Evolutionary conservation across 768 basidiomycete genomes (phyloP).

Genomic region (Calvatia gigantea): DNA sequence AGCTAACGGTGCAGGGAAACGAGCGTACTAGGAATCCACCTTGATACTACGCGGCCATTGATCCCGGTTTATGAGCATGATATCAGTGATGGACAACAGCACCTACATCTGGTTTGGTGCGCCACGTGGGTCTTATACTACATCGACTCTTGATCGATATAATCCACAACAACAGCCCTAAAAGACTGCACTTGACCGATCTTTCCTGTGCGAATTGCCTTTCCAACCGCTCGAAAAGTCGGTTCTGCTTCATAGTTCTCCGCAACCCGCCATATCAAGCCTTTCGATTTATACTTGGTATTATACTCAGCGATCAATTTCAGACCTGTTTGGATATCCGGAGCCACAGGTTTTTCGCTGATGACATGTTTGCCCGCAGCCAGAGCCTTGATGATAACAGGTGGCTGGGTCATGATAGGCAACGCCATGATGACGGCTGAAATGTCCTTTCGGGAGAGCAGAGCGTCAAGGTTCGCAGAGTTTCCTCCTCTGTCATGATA

Average conservation of each 20-base stretch:
- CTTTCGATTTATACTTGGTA: conserved; percentile 57
- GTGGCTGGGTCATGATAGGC: conserved; percentile 74
- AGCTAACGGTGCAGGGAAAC: background rate
- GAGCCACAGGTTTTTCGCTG: conserved; percentile 84
- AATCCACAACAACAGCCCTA: conserved; percentile 48
- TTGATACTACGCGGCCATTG: conserved; percentile 53
- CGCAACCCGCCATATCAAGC: conserved; percentile 76
- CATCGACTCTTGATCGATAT: conserved; percentile 58
- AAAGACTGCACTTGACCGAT: conserved; percentile 74
- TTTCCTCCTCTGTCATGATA: conserved; percentile 57
- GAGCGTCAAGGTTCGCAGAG: conserved; percentile 46
- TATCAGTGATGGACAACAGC: conserved; percentile 2
- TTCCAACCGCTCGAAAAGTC: conserved; percentile 43
- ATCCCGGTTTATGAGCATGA: conserved; percentile 9
- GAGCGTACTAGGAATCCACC: conserved; percentile 74
- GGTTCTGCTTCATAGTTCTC: conserved; percentile 77
- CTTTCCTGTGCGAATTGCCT: conserved; percentile 51
- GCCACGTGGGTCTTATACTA: conserved; percentile 86
- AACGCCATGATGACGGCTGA: conserved; percentile 70
- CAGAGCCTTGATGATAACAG: conserved; percentile 59
- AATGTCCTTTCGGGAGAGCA: conserved; percentile 70
- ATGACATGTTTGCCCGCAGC: conserved; percentile 84
- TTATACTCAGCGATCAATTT: conserved; percentile 68
- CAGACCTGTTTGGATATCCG: conserved; percentile 61
- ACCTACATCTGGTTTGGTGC: conserved; percentile 75